Percentiles rank a stretch among this genome's conserved stretches.
phyloP scores from a whole-genome alignment of 768 basidiomycete genomes.

The Lactarius sanguifluus region DNA sequence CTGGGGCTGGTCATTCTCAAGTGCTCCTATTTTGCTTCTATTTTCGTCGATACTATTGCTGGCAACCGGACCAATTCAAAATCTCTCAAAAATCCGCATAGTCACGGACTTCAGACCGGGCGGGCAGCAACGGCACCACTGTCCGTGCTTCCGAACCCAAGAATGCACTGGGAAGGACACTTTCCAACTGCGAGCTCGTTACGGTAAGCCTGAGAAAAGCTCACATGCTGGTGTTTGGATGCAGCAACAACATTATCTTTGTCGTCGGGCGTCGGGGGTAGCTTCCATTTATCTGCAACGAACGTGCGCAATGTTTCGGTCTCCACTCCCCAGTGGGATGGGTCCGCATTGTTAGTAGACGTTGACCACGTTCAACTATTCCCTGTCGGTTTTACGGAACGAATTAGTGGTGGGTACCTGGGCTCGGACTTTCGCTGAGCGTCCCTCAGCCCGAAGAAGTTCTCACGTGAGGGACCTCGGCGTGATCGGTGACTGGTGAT shows the following conservation, averaged over 20 bases:
- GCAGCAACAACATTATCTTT: background rate
- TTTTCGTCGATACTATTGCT: background rate
- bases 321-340: conserved; percentile 26
- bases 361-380: conserved; percentile 66
- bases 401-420: conserved; percentile 54
- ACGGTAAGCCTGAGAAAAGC: background rate
- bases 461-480: too few relatives aligned
- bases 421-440: background rate
- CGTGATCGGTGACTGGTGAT: conserved; percentile 3
- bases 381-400: conserved; percentile 59
- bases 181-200: background rate
- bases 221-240: background rate
- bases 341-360: conserved; percentile 46
- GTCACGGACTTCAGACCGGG: background rate
- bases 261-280: background rate
- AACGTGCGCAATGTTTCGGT: conserved; percentile 42
- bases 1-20: background rate
- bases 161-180: background rate
- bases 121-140: background rate
- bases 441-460: too few relatives aligned
- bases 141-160: background rate
- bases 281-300: too few relatives aligned
- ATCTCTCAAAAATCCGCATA: background rate
- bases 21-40: background rate
- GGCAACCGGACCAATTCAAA: background rate